Percentiles rank a stretch among this genome's conserved stretches.
Evolutionary conservation across 2,329 filamentous ascomycete species (phyloP).

Genomic region (Allantophomopsis lycopodina): DNA sequence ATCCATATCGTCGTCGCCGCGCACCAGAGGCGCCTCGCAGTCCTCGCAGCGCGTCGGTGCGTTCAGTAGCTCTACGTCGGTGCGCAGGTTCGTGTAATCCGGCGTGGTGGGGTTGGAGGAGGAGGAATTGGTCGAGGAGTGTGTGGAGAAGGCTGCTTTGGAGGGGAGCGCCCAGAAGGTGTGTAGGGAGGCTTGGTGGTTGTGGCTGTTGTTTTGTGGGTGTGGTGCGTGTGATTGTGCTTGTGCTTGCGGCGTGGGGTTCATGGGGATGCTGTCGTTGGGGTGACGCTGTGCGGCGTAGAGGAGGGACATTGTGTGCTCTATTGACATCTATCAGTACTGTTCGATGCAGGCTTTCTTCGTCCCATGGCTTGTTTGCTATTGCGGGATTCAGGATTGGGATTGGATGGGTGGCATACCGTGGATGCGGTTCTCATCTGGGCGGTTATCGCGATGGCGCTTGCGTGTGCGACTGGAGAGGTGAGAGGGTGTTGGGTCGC

Average conservation of each 20-base stretch:
- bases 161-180: constrained; percentile 43
- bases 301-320: constrained; percentile 40
- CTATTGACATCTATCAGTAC: constrained; percentile 6
- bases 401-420: constrained; percentile 8
- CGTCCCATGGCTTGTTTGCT: neutral
- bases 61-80: too few species aligned
- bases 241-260: constrained; percentile 5
- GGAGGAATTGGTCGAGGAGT: constrained; percentile 10
- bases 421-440: constrained; percentile 33
- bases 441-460: constrained; percentile 43
- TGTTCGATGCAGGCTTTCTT: too few species aligned
- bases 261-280: constrained; percentile 8
- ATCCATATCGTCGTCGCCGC: constrained; percentile 22
- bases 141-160: constrained; percentile 14
- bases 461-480: constrained; percentile 46
- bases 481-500: constrained; percentile 25
- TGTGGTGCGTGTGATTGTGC: constrained; percentile 4
- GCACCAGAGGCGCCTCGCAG: constrained; percentile 25
- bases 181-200: constrained; percentile 38
- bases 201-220: too few species aligned
- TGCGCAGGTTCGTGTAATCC: constrained; percentile 5
- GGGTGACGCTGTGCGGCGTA: constrained; percentile 36
- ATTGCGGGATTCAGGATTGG: constrained; percentile 1
- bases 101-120: constrained; percentile 4
- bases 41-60: constrained; percentile 34